Evolutionary conservation across 1,284 basidiomycete species (phyloP), one percentile per base, ranked within the genome.

Genomic region (Mycosarcoma maydis): DNA sequence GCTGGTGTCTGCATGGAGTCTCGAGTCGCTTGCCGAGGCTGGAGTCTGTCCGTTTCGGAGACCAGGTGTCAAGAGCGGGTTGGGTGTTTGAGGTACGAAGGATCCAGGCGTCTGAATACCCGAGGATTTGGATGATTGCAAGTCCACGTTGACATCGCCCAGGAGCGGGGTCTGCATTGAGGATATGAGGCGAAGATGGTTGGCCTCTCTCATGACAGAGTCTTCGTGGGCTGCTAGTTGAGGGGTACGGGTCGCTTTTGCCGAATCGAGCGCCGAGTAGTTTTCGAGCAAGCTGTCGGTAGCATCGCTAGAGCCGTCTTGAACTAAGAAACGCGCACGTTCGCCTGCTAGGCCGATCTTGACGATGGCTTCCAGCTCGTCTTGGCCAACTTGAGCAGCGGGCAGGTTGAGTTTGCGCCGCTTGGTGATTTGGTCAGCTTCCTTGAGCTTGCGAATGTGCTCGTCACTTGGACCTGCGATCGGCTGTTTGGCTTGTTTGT

Each of bases 321-420:
- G 82, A 7, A 98, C 93, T 72, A 98, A 82, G 6, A 89, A 88
- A 76, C 92, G 89, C 9, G 94, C 91, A 60, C 87, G 89, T 83
- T 97, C 92, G 6, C 94, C 90, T 0, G 91, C 91, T 80, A 92
- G 90, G 1, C 95, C 96, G 73, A 98, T 94, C 85, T 98, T 99
- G 76, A 97, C 95, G 75, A 98, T 98, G 75, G 98, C 94, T 83
- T 98, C 96, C 46, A 99, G 84, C 83, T 99, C 95, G 7, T 86
- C 84, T 83, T 99, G 94, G n/a, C 92, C 92, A 4, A 99, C 96
- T 80, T 98, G 95, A 2, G 95, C 92, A 19, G 86, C 85, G 0
- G 96, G 96, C 11, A 98, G 86, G 58, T 88, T 88, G 42, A 99
- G 85, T 82, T 92, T 92, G 73, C 92, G 85, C 62, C 96, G 85